A percentile compares a stretch with the other conserved stretches of the same genome.
Evolutionary conservation across 2,329 filamentous ascomycete genomes (phyloP).

Genomic region (Myriosclerotinia duriaeana): DNA sequence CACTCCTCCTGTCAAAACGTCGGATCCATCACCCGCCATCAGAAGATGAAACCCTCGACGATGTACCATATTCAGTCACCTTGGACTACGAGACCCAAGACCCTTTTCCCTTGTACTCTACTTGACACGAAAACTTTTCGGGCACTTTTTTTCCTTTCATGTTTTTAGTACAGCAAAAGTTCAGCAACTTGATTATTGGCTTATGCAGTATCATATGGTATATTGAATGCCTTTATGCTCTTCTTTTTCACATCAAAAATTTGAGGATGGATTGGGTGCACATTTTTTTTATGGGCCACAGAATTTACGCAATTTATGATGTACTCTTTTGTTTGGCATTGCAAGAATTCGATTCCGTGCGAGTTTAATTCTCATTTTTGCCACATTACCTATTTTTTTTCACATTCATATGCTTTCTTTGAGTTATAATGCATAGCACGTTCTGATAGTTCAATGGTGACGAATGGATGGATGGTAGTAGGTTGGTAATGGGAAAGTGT

Average conservation of each 20-base stretch:
- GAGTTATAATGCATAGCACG: slow-evolving; percentile 17
- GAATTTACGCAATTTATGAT: slow-evolving; percentile 21
- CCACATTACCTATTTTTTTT: background rate
- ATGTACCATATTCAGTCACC: slow-evolving; percentile 24
- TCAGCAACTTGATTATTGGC: slow-evolving; percentile 22
- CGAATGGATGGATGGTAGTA: slow-evolving; percentile 6
- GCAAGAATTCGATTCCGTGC: slow-evolving; percentile 14
- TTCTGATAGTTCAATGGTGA: slow-evolving; percentile 16
- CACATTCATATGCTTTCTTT: slow-evolving; percentile 11
- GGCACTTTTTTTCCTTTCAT: slow-evolving; percentile 2
- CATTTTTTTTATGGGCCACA: slow-evolving; percentile 17
- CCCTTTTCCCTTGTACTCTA: slow-evolving; percentile 22
- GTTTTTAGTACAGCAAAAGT: slow-evolving; percentile 23
- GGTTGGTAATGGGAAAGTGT: slow-evolving; percentile 8
- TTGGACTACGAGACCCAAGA: slow-evolving; percentile 21
- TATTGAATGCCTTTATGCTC: slow-evolving; percentile 17
- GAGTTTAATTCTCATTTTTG: slow-evolving; percentile 8
- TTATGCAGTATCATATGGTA: slow-evolving; percentile 15
- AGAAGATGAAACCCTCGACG: slow-evolving; percentile 18
- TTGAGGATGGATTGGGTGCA: slow-evolving; percentile 21
- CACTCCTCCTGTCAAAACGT: slow-evolving; percentile 12
- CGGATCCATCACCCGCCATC: slow-evolving; percentile 7
- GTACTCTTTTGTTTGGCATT: slow-evolving; percentile 20
- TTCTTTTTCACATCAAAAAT: slow-evolving; percentile 19
- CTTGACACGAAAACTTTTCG: slow-evolving; percentile 19